A percentile compares a stretch with the other conserved stretches of the same genome.
Conservation (phyloP, 73 alveolate genomes). For the Paramecium octaurelia region DNA sequence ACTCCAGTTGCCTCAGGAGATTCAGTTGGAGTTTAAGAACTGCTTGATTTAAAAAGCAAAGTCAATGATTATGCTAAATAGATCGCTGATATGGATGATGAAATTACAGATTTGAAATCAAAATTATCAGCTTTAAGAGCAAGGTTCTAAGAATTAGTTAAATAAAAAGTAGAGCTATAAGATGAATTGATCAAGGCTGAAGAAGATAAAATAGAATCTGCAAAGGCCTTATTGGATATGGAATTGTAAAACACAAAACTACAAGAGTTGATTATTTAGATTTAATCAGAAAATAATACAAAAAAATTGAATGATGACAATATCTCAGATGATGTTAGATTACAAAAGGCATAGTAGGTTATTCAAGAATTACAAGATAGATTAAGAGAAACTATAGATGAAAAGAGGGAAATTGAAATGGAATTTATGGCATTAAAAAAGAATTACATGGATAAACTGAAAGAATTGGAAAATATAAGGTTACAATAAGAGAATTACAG, state of each 20-base stretch:
- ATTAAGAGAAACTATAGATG: constrained; percentile 77
- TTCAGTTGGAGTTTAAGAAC: constrained; percentile 70
- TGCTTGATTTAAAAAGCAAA: constrained; percentile 81
- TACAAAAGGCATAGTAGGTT: not conserved
- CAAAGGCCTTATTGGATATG: constrained; percentile 80
- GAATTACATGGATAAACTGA: constrained; percentile 82
- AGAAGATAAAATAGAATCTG: constrained; percentile 79
- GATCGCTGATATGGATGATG: constrained; percentile 79
- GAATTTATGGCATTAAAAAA: constrained; percentile 92
- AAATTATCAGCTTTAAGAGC: constrained; percentile 78
- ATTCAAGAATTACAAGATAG: constrained; percentile 75
- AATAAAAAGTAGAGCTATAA: constrained; percentile 78
- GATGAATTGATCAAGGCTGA: constrained; percentile 78
- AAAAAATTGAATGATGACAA: not conserved
- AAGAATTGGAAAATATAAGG: constrained; percentile 83
- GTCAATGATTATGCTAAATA: constrained; percentile 74
- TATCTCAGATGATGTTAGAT: not conserved
- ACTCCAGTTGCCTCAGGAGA: constrained; percentile 63
- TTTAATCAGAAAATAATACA: not conserved
- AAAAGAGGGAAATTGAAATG: constrained; percentile 78
- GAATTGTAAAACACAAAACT: constrained; percentile 80
- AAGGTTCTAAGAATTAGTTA: constrained; percentile 76
- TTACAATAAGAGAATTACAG: constrained; percentile 88
- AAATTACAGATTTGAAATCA: constrained; percentile 64
- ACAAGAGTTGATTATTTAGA: constrained; percentile 32